phyloP scores from a whole-genome alignment of 371 early-diverging fungal species.

The Catenaria anguillulae region DNA sequence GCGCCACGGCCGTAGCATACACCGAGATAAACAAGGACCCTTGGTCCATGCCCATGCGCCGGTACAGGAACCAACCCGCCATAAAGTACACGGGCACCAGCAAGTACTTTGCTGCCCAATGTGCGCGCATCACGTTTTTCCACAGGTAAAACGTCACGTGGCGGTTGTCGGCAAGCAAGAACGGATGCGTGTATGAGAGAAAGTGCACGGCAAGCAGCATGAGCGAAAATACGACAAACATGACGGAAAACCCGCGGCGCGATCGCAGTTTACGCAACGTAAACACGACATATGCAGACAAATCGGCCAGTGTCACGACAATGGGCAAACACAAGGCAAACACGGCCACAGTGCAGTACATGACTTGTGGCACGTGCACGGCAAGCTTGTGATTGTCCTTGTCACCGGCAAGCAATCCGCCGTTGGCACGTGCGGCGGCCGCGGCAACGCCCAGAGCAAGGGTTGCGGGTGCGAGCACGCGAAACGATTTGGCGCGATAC shows the following conservation, averaged over 20 bases:
- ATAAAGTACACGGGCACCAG: constrained; percentile 50
- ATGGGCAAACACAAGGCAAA: constrained; percentile 11
- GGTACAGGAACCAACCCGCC: constrained; percentile 25
- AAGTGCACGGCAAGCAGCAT: constrained; percentile 13
- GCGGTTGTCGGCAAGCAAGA: constrained; percentile 84
- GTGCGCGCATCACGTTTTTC: constrained; percentile 52
- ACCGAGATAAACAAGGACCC: constrained; percentile 13
- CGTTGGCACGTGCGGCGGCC: constrained; percentile 57
- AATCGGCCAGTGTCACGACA: neutral
- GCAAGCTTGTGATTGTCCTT: constrained; percentile 65
- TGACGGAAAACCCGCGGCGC: neutral
- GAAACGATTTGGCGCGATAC: constrained; percentile 1
- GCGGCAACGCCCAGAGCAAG: constrained; percentile 29
- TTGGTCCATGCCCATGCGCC: constrained; percentile 17
- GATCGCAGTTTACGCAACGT: neutral
- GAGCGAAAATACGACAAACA: neutral
- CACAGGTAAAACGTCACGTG: constrained; percentile 92
- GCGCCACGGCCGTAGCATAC: constrained; percentile 25
- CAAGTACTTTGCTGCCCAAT: constrained; percentile 38
- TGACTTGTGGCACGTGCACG: constrained; percentile 68
- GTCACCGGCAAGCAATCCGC: constrained; percentile 76
- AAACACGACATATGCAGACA: constrained; percentile 3
- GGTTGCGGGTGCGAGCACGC: constrained; percentile 16
- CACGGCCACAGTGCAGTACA: constrained; percentile 56
- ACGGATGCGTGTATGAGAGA: constrained; percentile 67